Evolutionary conservation across 192 early-diverging fungal genomes (phyloP).

Genomic region (Entomortierella chlamydospora): DNA sequence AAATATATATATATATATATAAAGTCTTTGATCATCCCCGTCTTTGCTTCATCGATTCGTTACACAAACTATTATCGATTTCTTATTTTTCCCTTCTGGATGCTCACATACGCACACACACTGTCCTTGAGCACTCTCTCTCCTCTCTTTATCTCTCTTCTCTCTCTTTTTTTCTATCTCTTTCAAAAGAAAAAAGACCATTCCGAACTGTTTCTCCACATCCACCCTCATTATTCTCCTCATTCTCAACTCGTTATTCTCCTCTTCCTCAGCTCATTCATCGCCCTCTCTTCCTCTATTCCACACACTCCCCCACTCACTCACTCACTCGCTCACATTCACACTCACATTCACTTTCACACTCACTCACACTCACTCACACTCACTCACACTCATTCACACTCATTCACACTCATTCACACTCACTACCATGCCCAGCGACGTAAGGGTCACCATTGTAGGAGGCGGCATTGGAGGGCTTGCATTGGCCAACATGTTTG

Average conservation of each 20-base stretch:
- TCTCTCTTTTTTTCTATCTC: too few species aligned
- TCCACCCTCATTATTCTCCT: background rate
- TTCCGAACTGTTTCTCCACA: background rate
- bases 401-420: background rate
- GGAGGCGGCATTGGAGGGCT: constrained; percentile 29
- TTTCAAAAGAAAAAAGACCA: too few species aligned
- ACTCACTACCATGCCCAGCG: background rate
- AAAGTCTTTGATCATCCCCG: too few species aligned
- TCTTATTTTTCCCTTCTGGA: too few species aligned
- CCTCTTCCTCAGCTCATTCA: too few species aligned
- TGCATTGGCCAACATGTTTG: constrained; percentile 46
- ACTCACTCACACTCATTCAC: background rate
- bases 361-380: background rate
- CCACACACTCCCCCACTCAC: background rate
- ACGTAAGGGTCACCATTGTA: constrained; percentile 33
- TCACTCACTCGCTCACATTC: too few species aligned
- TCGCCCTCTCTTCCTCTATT: background rate
- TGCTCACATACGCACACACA: too few species aligned
- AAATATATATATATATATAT: too few species aligned
- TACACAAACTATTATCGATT: too few species aligned
- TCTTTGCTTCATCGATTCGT: too few species aligned
- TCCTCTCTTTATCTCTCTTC: too few species aligned
- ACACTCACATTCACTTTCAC: background rate
- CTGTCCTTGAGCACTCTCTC: too few species aligned
- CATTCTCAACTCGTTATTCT: background rate